Conservation (phyloP, 2,329 filamentous ascomycete species). For the Calonectria henricotiae region DNA sequence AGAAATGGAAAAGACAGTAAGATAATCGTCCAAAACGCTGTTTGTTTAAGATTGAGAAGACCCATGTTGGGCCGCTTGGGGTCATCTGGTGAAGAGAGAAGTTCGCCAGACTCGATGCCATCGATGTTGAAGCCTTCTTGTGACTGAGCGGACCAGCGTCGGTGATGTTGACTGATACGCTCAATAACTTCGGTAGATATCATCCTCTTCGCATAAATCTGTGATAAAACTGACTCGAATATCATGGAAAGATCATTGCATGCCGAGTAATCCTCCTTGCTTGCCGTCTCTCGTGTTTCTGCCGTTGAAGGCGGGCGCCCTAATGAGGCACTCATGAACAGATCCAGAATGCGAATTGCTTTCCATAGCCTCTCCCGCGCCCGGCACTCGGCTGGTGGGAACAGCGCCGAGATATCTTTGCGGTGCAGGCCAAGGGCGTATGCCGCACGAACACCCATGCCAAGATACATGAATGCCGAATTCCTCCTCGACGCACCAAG, state of each 20-base stretch:
- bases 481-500: constrained; percentile 57
- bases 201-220: constrained; percentile 57
- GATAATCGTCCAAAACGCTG: constrained; percentile 61
- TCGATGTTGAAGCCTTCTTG: constrained; percentile 42
- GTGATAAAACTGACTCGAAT: constrained; percentile 57
- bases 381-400: constrained; percentile 48
- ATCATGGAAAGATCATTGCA: constrained; percentile 58
- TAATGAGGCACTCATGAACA: constrained; percentile 56
- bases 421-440: constrained; percentile 56
- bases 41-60: constrained; percentile 56
- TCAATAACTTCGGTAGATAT: constrained; percentile 53
- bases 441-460: constrained; percentile 59
- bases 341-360: constrained; percentile 54
- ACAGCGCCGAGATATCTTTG: constrained; percentile 52
- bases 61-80: constrained; percentile 48
- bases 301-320: constrained; percentile 56
- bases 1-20: constrained; percentile 59
- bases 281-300: constrained; percentile 51
- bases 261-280: constrained; percentile 48
- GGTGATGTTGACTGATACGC: constrained; percentile 48
- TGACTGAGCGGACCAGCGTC: constrained; percentile 48
- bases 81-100: constrained; percentile 41
- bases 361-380: constrained; percentile 57
- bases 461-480: constrained; percentile 60
- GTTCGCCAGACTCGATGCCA: constrained; percentile 46